Evolutionary conservation across 441 rosid species (phyloP), one percentile per base, ranked within the genome.

Genomic region (Oxalis stricta): DNA sequence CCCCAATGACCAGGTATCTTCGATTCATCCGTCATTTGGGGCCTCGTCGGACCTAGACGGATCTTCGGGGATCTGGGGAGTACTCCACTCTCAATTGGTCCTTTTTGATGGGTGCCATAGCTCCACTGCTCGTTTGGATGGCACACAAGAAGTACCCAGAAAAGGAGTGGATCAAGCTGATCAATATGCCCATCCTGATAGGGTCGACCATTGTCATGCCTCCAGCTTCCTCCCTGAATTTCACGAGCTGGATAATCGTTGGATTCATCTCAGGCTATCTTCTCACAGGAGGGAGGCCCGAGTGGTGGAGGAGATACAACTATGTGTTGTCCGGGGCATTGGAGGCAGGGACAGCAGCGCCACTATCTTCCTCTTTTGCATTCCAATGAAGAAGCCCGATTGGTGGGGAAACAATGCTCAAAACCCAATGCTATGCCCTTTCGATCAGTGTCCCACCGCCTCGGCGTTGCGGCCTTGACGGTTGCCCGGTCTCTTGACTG

Each of bases 11-110:
- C 75, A 6, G 93, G 81, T 5, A 76, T 79, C 84, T 87, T 64
- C 33, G 97, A 81, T 52, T 89, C 94, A 29, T 84, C 93, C 2
- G 86, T 84, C 18, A 71, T 84, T 33, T 84, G 93, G 97, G 94
- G 93, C 28, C 52, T 84, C 41, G 81, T 84, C 2, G 97, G 97
- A 46, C 94, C 93, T 0, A 71, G 16, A 21, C 58, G 88, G 33
- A 80, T 83, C 42, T 83, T 87, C 13, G 94, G 96, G 12, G 3
- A 51, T 4, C 35, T 33, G 1, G 88, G 94, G 43, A 72, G 64
- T 87, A 81, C 61, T n/a, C 67, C 2, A 73, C 74, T 2, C 65
- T 84, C 18, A 84, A 76, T 65, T 84, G 97, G 95, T 87, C 77
- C 69, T 84, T 84, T 82, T 57, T 81, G 0, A 80, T 70, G 38